These are phyloP conservation scores for Salisapilia sapeloensis DNA, from an alignment of 352 stramenopile genomes.

Conservation along the genomic window DNA sequence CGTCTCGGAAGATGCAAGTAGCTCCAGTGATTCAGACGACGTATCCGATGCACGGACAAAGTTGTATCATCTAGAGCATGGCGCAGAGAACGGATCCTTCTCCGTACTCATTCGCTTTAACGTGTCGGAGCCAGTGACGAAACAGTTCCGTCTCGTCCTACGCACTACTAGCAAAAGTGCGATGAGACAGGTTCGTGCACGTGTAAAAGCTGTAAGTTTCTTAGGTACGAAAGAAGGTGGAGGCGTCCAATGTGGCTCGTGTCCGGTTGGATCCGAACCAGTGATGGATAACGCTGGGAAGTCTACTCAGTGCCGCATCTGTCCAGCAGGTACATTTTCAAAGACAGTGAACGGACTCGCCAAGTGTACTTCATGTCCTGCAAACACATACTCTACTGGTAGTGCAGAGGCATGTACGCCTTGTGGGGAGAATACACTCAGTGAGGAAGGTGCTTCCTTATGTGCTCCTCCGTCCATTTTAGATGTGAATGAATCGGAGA, in stretches of 20 bases:
- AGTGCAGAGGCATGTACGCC: constrained; percentile 25
- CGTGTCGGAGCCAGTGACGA: constrained; percentile 16
- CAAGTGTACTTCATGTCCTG: constrained; percentile 28
- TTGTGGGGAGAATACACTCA: constrained; percentile 55
- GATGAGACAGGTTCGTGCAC: constrained; percentile 24
- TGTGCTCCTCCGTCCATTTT: constrained; percentile 31
- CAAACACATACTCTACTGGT: constrained; percentile 35
- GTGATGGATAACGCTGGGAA: constrained; percentile 10
- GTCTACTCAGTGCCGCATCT: constrained; percentile 29
- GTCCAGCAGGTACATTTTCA: constrained; percentile 31
- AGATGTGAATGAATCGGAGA: constrained; percentile 13
- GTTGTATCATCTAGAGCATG: constrained; percentile 38
- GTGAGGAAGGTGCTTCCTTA: constrained; percentile 11
- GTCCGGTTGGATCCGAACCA: constrained; percentile 28
- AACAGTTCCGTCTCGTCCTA: constrained; percentile 41
- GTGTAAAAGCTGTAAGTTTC: constrained; percentile 30
- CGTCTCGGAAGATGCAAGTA: background rate
- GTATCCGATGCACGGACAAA: constrained; percentile 1
- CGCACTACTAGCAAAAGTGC: constrained; percentile 24
- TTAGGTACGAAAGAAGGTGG: constrained; percentile 27
- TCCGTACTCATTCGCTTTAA: constrained; percentile 34
- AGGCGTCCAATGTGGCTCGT: constrained; percentile 30
- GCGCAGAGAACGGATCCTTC: constrained; percentile 46
- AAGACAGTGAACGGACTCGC: constrained; percentile 13
- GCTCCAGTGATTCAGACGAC: constrained; percentile 1